Percentiles rank a stretch among this genome's conserved stretches.
Evolutionary conservation across 2,329 filamentous ascomycete species (phyloP).

Genomic region (Aureobasidium musti): DNA sequence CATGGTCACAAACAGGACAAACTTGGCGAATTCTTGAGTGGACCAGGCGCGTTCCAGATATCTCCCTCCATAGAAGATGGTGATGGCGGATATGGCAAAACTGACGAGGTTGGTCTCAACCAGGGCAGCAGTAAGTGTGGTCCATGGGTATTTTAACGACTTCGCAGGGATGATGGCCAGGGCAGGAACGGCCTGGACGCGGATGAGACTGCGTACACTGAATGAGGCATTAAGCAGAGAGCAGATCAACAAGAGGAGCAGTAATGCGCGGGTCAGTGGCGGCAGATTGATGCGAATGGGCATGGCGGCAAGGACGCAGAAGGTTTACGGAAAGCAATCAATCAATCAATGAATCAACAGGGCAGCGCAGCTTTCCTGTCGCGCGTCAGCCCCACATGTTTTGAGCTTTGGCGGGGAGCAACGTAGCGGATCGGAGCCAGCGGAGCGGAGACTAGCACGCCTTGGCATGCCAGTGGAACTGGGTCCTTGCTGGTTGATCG

Average conservation of each 20-base stretch:
- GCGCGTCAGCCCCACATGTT: neutral
- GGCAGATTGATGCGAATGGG: conserved; percentile 86
- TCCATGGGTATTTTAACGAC: conserved; percentile 90
- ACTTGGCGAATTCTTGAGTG: conserved; percentile 86
- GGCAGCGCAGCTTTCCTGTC: neutral
- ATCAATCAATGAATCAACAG: too few relatives aligned
- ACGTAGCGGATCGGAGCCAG: too few relatives aligned
- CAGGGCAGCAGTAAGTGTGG: conserved; percentile 78
- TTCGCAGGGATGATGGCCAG: conserved; percentile 81
- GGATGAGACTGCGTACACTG: conserved; percentile 43
- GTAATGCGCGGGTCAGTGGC: conserved; percentile 80
- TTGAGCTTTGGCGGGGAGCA: too few relatives aligned
- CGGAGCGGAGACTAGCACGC: neutral
- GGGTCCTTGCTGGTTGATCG: neutral
- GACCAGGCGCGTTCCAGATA: conserved; percentile 98
- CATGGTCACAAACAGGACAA: conserved; percentile 73
- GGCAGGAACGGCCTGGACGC: conserved; percentile 59
- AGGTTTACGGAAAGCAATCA: neutral
- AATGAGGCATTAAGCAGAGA: conserved; percentile 75
- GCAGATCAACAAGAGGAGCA: conserved; percentile 72
- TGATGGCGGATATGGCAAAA: conserved; percentile 71
- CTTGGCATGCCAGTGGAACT: neutral
- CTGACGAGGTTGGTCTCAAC: conserved; percentile 95
- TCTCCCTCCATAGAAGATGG: conserved; percentile 86
- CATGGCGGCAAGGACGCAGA: conserved; percentile 52